Base-by-base conservation (phyloP, 2,329 filamentous ascomycete genomes). In the Aotearoamyces nothofagi region DNA sequence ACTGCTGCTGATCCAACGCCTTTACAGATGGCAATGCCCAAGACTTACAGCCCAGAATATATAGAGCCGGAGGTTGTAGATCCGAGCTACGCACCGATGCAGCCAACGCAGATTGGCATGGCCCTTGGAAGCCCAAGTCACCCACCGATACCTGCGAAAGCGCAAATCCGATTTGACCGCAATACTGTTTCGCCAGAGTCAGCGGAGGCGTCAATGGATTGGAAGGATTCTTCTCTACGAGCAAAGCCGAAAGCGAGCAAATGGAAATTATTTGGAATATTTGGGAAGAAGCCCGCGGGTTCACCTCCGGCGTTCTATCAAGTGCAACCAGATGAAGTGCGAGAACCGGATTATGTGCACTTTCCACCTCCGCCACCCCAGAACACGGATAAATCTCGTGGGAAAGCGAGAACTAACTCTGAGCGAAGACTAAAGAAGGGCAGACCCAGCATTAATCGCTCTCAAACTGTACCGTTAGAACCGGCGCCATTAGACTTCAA, bases 61-160 rank as follows among this genome's bases (percentile, higher is more conserved):
- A 8, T 20, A n/a, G 19, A 20, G n/a, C 19, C 19, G 33, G 22
- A 44, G 36, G 11, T n/a, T n/a, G n/a, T n/a, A n/a, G n/a, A n/a
- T n/a, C n/a, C n/a, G n/a, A n/a, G n/a, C n/a, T n/a, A n/a, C n/a
- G n/a, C n/a, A n/a, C n/a, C n/a, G n/a, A n/a, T n/a, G n/a, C n/a
- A 42, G 31, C 22, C 43, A 46, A 24, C 40, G 17, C 38, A 39
- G 40, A 83, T 84, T 36, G 79, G 79, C 7, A 74, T 84, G 62
- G 78, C 78, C 2, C 54, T 83, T 32, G 78, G 78, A 17, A 83
- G 77, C 43, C 78, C 78, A 14, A 55, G 60, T n/a, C 50, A 53
- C 10, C 53, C 37, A 24, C 41, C 45, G 14, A 31, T 35, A 17
- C 27, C 33, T 22, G 40, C 37, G 38, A 40, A 40, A 26, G 17